phyloP scores from a whole-genome alignment of 2,329 filamentous ascomycete species.

The Colletotrichum echinochloae region DNA sequence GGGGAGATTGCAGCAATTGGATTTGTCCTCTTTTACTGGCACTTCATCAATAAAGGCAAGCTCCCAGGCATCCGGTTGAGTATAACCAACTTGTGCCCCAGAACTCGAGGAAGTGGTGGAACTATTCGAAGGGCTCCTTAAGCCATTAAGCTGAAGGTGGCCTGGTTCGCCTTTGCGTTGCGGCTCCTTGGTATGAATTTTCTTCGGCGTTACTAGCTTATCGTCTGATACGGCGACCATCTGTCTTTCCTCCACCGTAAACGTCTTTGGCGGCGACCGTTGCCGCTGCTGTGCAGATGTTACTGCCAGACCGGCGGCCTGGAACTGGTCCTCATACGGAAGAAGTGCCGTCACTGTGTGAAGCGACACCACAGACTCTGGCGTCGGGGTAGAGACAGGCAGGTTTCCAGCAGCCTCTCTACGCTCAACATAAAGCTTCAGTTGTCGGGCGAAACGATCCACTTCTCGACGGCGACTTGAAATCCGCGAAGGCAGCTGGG shows the following conservation, averaged over 20 bases:
- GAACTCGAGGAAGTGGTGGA: constrained; percentile 41
- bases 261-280: constrained; percentile 34
- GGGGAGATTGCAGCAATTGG: constrained; percentile 24
- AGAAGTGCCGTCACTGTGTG: constrained; percentile 65
- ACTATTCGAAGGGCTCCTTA: constrained; percentile 27
- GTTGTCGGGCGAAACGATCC: constrained; percentile 45
- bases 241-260: neutral
- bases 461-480: constrained; percentile 58
- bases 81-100: constrained; percentile 50
- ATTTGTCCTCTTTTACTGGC: constrained; percentile 43
- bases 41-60: constrained; percentile 50
- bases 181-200: neutral
- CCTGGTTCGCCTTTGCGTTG: neutral
- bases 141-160: constrained; percentile 36
- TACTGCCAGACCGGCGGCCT: constrained; percentile 65
- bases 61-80: constrained; percentile 48
- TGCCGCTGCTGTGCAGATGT: constrained; percentile 62
- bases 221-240: neutral
- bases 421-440: constrained; percentile 45
- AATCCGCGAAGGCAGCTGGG: constrained; percentile 50
- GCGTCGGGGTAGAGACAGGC: constrained; percentile 55
- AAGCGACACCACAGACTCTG: constrained; percentile 57
- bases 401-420: constrained; percentile 53
- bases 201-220: constrained; percentile 23
- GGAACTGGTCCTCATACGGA: constrained; percentile 66